These are phyloP conservation scores for Schwanniomyces vanrijiae DNA, from an alignment of 805 yeast species.

Conservation along the genomic window DNA sequence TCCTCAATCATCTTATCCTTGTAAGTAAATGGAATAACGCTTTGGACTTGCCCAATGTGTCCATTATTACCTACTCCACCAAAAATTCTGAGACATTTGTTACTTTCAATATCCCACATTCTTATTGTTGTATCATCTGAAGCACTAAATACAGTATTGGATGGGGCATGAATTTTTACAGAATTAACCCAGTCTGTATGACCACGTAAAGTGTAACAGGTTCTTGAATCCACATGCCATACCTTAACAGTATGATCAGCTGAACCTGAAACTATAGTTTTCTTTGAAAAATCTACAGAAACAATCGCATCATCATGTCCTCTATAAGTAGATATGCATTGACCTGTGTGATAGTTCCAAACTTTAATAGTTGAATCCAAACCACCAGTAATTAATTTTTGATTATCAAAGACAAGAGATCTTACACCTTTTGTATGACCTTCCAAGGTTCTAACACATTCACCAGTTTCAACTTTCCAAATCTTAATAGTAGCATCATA, in stretches of 20 bases:
- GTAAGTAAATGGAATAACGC: constrained; percentile 81
- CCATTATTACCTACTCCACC: constrained; percentile 75
- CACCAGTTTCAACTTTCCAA: constrained; percentile 88
- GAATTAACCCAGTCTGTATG: constrained; percentile 91
- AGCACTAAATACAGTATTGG: constrained; percentile 79
- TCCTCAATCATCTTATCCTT: constrained; percentile 59
- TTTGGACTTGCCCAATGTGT: constrained; percentile 92
- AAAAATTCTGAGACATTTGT: constrained; percentile 76
- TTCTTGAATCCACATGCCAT: constrained; percentile 94
- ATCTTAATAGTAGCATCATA: constrained; percentile 87
- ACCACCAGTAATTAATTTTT: constrained; percentile 89
- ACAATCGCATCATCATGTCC: constrained; percentile 89
- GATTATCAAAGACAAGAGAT: constrained; percentile 80
- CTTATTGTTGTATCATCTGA: constrained; percentile 90
- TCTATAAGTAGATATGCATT: constrained; percentile 87
- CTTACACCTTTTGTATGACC: constrained; percentile 93
- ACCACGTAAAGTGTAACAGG: constrained; percentile 90
- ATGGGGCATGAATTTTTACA: constrained; percentile 79
- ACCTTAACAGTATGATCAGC: constrained; percentile 91
- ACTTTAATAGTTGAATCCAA: constrained; percentile 88
- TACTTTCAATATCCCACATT: constrained; percentile 89
- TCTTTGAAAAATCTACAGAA: constrained; percentile 76
- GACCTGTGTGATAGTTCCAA: constrained; percentile 95
- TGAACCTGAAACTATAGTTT: constrained; percentile 87
- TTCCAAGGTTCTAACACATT: constrained; percentile 67